Conservation (phyloP, 1,139 yeast species). For the Lodderomyces orthopsilosis region DNA sequence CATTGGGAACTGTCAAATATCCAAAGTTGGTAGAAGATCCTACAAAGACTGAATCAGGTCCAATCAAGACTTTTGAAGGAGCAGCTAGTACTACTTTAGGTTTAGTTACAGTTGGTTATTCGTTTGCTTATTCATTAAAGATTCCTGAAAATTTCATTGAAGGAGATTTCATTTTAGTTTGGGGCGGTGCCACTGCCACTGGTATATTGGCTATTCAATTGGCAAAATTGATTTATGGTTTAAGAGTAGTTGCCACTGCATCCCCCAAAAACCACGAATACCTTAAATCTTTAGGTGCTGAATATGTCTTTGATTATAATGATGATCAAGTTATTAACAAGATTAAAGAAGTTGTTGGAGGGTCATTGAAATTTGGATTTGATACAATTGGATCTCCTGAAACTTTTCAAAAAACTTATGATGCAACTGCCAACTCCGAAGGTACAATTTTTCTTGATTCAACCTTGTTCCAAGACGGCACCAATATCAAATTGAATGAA, state of each 20-base stretch:
- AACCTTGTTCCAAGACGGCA: constrained; percentile 24
- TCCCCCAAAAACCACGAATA: constrained; percentile 19
- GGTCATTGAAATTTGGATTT: constrained; percentile 20
- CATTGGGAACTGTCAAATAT: constrained; percentile 33
- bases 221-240: constrained; percentile 24
- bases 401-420: constrained; percentile 21
- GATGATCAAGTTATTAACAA: constrained; percentile 17
- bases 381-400: constrained; percentile 19
- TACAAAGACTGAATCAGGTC: not conserved
- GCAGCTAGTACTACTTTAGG: constrained; percentile 52
- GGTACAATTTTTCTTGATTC: constrained; percentile 27
- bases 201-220: constrained; percentile 28
- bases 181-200: constrained; percentile 27
- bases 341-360: constrained; percentile 16
- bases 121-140: constrained; percentile 24
- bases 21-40: constrained; percentile 4
- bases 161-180: constrained; percentile 29
- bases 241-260: constrained; percentile 25
- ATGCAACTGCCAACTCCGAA: constrained; percentile 23
- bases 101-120: constrained; percentile 45
- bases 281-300: constrained; percentile 23
- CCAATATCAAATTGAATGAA: constrained; percentile 15
- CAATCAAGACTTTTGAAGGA: not conserved
- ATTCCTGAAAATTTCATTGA: constrained; percentile 23
- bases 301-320: constrained; percentile 25